Evolutionary conservation across 768 basidiomycete genomes (phyloP).

Genomic region (Pleurotus pulmonarius): DNA sequence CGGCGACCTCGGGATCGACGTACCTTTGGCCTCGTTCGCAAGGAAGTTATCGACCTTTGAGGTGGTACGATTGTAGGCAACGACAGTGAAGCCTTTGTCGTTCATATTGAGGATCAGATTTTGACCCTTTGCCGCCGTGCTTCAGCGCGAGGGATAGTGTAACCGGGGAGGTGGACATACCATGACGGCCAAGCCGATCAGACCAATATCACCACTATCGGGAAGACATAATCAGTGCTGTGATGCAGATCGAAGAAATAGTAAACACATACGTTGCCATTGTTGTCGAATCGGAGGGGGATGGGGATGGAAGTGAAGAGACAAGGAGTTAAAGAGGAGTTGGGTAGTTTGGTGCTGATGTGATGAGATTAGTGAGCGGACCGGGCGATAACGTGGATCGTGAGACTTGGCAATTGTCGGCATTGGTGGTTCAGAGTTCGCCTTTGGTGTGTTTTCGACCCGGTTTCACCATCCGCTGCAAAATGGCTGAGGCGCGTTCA

Average conservation of each 20-base stretch:
- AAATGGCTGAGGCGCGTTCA: no score
- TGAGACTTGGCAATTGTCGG: slow-evolving; percentile 9
- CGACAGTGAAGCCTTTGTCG: slow-evolving; percentile 98
- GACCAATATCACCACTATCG: slow-evolving; percentile 90
- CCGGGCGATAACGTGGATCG: slow-evolving; percentile 17
- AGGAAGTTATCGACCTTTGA: slow-evolving; percentile 96
- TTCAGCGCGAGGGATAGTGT: not conserved
- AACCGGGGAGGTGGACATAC: slow-evolving; percentile 37
- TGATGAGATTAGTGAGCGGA: slow-evolving; percentile 18
- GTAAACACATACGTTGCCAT: slow-evolving; percentile 53
- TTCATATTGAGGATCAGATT: slow-evolving; percentile 99
- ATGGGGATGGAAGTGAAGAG: slow-evolving; percentile 17
- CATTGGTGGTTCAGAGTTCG: no score
- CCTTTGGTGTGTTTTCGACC: no score
- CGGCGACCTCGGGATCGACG: slow-evolving; percentile 1
- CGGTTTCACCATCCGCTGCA: no score
- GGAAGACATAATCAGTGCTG: slow-evolving; percentile 12
- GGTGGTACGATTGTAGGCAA: slow-evolving; percentile 95
- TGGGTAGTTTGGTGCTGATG: slow-evolving; percentile 16
- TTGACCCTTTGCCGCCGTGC: slow-evolving; percentile 63
- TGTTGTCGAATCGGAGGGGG: slow-evolving; percentile 33
- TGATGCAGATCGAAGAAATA: slow-evolving; percentile 11
- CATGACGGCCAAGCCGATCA: slow-evolving; percentile 99
- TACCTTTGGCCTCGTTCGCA: slow-evolving; percentile 96
- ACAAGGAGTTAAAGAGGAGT: slow-evolving; percentile 8